phyloP scores from a whole-genome alignment of 768 basidiomycete genomes.

The Porpolomopsis calyptriformis region DNA sequence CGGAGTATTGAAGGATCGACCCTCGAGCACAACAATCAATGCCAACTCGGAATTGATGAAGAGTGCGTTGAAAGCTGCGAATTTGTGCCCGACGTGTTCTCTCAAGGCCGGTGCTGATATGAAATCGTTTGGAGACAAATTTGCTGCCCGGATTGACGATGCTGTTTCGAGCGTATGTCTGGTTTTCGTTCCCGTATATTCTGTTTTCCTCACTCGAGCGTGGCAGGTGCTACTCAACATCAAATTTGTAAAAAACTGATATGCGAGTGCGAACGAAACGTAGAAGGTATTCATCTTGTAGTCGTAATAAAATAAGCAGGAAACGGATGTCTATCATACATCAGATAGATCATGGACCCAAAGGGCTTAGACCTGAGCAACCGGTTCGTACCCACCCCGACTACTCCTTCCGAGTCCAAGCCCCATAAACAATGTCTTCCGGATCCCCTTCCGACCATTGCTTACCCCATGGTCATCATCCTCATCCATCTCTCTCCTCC shows the following conservation, averaged over 20 bases:
- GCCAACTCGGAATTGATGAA: background rate
- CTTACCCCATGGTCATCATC: slow-evolving; percentile 26
- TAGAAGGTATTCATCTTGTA: too few species aligned
- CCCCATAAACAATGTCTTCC: slow-evolving; percentile 49
- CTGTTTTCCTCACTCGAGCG: too few species aligned
- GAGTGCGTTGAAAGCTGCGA: background rate
- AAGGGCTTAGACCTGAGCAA: slow-evolving; percentile 52
- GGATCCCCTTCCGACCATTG: slow-evolving; percentile 19
- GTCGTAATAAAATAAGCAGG: too few species aligned
- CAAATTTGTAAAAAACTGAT: too few species aligned
- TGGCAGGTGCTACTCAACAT: too few species aligned
- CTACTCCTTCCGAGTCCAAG: slow-evolving; percentile 40
- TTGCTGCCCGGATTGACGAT: background rate
- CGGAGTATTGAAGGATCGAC: background rate
- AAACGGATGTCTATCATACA: too few species aligned
- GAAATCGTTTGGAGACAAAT: background rate
- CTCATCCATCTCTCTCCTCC: slow-evolving; percentile 44
- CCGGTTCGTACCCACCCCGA: slow-evolving; percentile 55
- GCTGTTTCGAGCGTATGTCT: background rate
- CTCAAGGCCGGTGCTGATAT: background rate
- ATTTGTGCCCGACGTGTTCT: background rate
- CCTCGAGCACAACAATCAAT: background rate
- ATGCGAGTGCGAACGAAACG: too few species aligned
- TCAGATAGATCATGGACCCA: background rate
- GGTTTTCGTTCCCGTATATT: too few species aligned